phyloP scores from a whole-genome alignment of 768 basidiomycete genomes.

The Strobilomyces echinocephalus region DNA sequence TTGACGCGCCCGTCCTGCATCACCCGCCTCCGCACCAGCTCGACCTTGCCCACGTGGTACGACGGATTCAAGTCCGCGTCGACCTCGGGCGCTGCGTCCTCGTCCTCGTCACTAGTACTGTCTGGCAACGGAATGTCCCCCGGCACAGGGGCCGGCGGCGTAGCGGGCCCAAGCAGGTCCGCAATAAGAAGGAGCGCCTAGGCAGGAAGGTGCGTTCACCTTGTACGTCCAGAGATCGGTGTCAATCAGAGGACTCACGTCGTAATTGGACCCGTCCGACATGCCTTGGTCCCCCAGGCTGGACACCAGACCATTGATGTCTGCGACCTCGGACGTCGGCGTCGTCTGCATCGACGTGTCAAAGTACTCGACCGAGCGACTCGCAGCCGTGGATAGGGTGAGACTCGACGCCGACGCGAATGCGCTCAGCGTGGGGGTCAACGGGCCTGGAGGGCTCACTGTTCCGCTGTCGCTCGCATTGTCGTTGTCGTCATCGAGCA shows the following conservation, averaged over 20 bases:
- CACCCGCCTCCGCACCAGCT: conserved; percentile 54
- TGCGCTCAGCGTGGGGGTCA: conserved; percentile 29
- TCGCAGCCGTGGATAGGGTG: conserved; percentile 23
- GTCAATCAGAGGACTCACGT: conserved; percentile 46
- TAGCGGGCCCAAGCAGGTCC: conserved; percentile 57
- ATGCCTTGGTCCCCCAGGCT: conserved; percentile 43
- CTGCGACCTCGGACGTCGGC: conserved; percentile 40
- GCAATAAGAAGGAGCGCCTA: conserved; percentile 59
- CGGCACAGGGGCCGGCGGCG: conserved; percentile 13
- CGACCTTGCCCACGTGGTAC: conserved; percentile 42
- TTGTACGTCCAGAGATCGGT: conserved; percentile 18
- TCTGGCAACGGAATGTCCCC: conserved; percentile 1
- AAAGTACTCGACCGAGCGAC: conserved; percentile 25
- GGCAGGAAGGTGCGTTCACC: conserved; percentile 18
- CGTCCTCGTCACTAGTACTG: background rate
- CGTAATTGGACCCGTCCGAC: conserved; percentile 53
- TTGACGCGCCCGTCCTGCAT: conserved; percentile 65
- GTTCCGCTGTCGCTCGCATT: conserved; percentile 29
- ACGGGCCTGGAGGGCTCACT: conserved; percentile 29
- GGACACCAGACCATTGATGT: conserved; percentile 60
- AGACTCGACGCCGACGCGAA: conserved; percentile 27
- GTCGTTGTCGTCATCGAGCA: conserved; percentile 23
- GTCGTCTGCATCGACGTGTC: conserved; percentile 29
- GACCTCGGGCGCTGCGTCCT: background rate
- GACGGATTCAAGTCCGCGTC: background rate